Evolutionary conservation across 1,139 yeast species (phyloP), one percentile per base, ranked within the genome.

Genomic region (Debaryomyces psychrophilus): DNA sequence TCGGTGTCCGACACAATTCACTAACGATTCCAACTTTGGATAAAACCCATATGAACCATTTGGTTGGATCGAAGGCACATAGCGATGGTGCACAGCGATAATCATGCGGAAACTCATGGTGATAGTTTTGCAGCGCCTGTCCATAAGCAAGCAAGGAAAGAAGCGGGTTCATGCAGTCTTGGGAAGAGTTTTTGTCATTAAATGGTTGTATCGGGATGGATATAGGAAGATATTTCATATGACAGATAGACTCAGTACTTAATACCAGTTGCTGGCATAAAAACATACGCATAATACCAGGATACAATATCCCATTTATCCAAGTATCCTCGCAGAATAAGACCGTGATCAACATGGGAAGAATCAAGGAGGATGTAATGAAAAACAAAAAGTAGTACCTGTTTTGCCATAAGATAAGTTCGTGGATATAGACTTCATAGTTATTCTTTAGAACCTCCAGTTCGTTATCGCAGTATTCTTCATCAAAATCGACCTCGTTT

Each of bases 21-120:
- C 62, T 61, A 33, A 69, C 73, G 14, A 78, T 47, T 0, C 82
- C 79, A 1, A 80, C 23, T 41, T 65, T 53, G 8, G 68, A 64
- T 22, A 82, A 58, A 0, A 70, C 41, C 55, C 68, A 69, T 11
- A 85, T 65, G 31, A 76, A 69, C 85, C 87, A 82, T 59, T 83
- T 84, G 3, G 87, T 81, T 1, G 90, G 90, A 59, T 85, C 90
- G 57, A 77, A 81, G 1, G 81, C 77, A 54, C 76, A 74, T 62
- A 71, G 61, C 22, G 79, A 71, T 25, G 74, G 65, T 8, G 68
- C 61, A 8, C 81, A 79, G 48, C 82, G 73, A 59, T 80, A 85
- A 59, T 85, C 90, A 50, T 81, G 82, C 1, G 90, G 87, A 54
- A 85, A 85, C 57, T 84, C 90, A 58, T 85, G 90, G 59, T 85